A percentile compares a stretch with the other conserved stretches of the same genome.
phyloP scores from a whole-genome alignment of 164 flowering plant genomes.

The Piper longum region DNA sequence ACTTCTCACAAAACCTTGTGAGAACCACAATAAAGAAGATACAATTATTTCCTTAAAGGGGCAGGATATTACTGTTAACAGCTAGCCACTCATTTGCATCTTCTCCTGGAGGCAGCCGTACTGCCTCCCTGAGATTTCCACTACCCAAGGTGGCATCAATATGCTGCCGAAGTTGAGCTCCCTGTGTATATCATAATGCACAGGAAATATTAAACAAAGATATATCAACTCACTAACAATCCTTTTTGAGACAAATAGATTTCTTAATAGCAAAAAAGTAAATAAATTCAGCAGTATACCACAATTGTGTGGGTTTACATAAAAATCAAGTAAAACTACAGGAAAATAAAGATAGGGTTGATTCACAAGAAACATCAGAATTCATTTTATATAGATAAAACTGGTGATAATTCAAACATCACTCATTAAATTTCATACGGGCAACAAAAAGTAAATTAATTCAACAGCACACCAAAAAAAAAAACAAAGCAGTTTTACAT shows the following conservation, averaged over 20 bases:
- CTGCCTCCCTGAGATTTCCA: constrained; percentile 98
- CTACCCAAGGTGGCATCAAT: constrained; percentile 99
- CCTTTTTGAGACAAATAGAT: background rate
- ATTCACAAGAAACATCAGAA: background rate
- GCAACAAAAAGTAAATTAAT: too few species aligned
- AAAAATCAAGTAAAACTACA: too few species aligned
- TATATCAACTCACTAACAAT: background rate
- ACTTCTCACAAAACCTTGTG: background rate
- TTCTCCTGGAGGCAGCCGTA: constrained; percentile 98
- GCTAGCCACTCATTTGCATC: constrained; percentile 99
- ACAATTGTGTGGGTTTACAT: too few species aligned
- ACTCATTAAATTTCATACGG: too few species aligned
- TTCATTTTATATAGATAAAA: too few species aligned
- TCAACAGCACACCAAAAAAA: too few species aligned
- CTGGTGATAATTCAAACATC: too few species aligned
- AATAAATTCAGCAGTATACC: too few species aligned
- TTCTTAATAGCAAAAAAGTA: too few species aligned
- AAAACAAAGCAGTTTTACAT: background rate
- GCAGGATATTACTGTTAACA: constrained; percentile 76
- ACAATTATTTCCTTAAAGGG: constrained; percentile 3
- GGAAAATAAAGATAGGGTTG: background rate
- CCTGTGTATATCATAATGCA: constrained; percentile 28
- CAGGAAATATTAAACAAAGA: background rate
- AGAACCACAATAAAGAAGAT: background rate
- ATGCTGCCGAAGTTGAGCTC: constrained; percentile 91